Percentiles rank a stretch among this genome's conserved stretches.
Conservation (phyloP, 345 rosid species). For the Iberis pinnata region DNA sequence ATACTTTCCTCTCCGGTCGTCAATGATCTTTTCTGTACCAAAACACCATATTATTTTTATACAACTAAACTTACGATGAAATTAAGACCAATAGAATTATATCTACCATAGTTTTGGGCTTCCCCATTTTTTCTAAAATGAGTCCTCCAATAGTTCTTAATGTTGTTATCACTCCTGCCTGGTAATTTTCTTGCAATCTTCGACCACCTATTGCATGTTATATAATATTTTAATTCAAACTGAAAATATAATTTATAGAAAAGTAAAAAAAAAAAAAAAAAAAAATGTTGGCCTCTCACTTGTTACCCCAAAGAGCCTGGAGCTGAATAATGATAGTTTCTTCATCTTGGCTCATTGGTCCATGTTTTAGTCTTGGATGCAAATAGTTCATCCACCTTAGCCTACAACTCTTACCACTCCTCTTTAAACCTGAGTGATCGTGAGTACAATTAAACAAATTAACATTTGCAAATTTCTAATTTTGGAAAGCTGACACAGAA, state of each 20-base stretch:
- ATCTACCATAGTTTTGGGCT: conserved; percentile 29
- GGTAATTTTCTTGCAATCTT: conserved; percentile 64
- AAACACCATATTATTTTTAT: not conserved
- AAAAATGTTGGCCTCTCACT: conserved; percentile 45
- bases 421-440: conserved; percentile 38
- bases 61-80: not conserved
- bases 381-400: conserved; percentile 71
- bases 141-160: conserved; percentile 73
- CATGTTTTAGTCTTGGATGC: conserved; percentile 49
- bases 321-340: conserved; percentile 48
- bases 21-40: conserved; percentile 13
- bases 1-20: not conserved
- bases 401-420: conserved; percentile 76
- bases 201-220: conserved; percentile 48
- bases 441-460: not conserved
- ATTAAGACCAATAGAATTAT: not conserved
- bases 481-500: not conserved
- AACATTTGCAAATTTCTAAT: not conserved
- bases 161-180: conserved; percentile 66
- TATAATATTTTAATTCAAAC: conserved; percentile 13
- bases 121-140: conserved; percentile 43
- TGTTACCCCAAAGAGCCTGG: conserved; percentile 66
- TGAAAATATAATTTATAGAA: not conserved
- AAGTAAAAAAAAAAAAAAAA: no score
- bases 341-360: conserved; percentile 53